Evolutionary conservation across 257 asterid species (phyloP).

Genomic region (Przewalskia tangutica): DNA sequence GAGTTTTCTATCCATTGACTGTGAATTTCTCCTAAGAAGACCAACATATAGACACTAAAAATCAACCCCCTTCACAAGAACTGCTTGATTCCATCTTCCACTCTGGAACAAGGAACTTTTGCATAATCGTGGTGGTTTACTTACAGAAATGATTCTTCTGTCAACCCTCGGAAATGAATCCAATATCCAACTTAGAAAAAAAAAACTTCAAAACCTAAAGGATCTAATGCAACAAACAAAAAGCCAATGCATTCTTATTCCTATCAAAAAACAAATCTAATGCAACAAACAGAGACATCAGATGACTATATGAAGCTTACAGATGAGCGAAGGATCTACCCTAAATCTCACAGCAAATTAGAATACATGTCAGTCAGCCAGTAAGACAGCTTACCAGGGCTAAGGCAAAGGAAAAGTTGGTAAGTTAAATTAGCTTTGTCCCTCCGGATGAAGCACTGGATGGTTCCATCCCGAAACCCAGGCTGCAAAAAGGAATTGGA

Average conservation of each 20-base stretch:
- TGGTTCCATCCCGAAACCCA: constrained; percentile 69
- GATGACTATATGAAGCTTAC: background rate
- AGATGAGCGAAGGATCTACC: background rate
- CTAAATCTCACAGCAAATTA: background rate
- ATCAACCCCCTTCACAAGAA: background rate
- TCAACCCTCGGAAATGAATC: background rate
- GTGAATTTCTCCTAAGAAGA: background rate
- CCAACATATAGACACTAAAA: background rate
- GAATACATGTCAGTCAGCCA: background rate
- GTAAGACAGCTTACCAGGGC: constrained; percentile 41
- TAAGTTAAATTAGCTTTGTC: constrained; percentile 66
- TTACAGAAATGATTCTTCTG: background rate
- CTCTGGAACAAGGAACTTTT: background rate
- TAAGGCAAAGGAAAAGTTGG: constrained; percentile 67
- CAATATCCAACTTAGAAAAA: background rate
- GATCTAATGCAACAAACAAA: background rate
- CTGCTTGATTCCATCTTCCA: background rate
- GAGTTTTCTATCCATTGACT: background rate
- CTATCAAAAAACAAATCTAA: background rate
- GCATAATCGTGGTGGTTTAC: background rate
- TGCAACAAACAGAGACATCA: background rate
- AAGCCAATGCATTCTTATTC: too few relatives aligned
- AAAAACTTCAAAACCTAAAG: background rate
- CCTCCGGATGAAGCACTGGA: constrained; percentile 80
- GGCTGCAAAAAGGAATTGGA: constrained; percentile 41